Evolutionary conservation across 2,329 filamentous ascomycete species (phyloP), one percentile per base, ranked within the genome.

Genomic region (Alternaria viburni): DNA sequence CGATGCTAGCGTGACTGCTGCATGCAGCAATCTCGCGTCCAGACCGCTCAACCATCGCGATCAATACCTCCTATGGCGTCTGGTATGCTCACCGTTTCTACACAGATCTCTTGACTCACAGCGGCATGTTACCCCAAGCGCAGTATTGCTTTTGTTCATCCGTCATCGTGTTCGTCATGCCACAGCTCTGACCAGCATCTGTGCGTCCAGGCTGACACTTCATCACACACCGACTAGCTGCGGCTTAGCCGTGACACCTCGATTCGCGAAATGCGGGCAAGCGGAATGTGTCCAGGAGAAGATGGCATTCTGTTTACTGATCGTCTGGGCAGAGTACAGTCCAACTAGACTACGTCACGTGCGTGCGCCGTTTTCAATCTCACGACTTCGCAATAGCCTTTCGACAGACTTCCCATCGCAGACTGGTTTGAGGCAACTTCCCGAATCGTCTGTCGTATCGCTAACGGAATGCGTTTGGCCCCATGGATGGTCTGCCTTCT

Each of bases 21-120:
- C n/a, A 41, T 19, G n/a, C n/a, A 36, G 30, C 30, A 23, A 36
- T 49, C 36, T 23, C n/a, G 30, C 36, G 12, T 26, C 28, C 21
- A 52, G 46, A 58, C 59, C 59, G 54, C 59, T 52, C 44, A 30
- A 43, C n/a, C 5, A 57, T 50, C 55, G 45, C 45, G 19, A 57
- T 41, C 30, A 41, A 41, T 4, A 25, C 3, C 15, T 28, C 28
- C 25, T 3, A 9, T 25, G 25, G 28, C 41, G 17, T 32, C 26
- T 47, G 7, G 23, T 21, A 26, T 50, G 13, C 21, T 46, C 49
- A n/a, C 36, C 30, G 13, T 21, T 15, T 5, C 23, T 52, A 4
- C 30, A 25, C 25, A 52, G 6, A 13, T 15, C 10, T 7, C 13
- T n/a, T 19, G 13, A 41, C 19, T 15, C 19, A 10, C 23, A 15